Evolutionary conservation across 1,284 basidiomycete species (phyloP).

Genomic region (Crucibulum parvulum): DNA sequence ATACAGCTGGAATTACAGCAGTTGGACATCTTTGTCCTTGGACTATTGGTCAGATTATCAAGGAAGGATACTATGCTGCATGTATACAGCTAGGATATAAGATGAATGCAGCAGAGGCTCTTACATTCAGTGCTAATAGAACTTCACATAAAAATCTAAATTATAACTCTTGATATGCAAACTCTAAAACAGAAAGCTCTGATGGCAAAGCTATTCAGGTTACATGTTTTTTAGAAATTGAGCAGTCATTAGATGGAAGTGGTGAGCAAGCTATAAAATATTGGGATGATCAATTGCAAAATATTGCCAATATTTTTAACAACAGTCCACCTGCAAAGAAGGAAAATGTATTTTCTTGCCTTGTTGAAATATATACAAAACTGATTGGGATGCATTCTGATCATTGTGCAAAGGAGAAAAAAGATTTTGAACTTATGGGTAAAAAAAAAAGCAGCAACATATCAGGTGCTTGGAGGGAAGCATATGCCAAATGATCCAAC

Average conservation of each 20-base stretch:
- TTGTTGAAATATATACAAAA: background rate
- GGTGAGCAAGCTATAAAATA: constrained; percentile 14
- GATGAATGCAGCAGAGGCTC: background rate
- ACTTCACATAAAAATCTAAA: background rate
- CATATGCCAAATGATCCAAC: background rate
- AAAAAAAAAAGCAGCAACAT: background rate
- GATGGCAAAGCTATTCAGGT: background rate
- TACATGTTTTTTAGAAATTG: constrained; percentile 18
- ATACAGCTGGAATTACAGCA: background rate
- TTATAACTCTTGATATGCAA: background rate
- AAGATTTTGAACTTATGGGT: constrained; percentile 6
- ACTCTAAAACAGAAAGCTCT: background rate
- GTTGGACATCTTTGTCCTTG: background rate
- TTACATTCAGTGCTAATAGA: background rate
- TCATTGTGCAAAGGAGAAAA: constrained; percentile 28
- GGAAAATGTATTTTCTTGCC: background rate
- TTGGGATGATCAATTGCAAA: constrained; percentile 8
- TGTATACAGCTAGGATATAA: background rate
- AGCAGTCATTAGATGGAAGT: constrained; percentile 12
- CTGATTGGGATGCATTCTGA: constrained; percentile 9
- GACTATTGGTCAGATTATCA: background rate
- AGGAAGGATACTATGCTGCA: background rate
- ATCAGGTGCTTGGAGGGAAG: background rate
- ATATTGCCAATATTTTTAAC: constrained; percentile 14
- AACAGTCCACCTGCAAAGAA: constrained; percentile 8